A percentile compares a stretch with the other conserved stretches of the same genome.
Conservation (phyloP, 768 basidiomycete genomes). For the Fomitopsis serialis region DNA sequence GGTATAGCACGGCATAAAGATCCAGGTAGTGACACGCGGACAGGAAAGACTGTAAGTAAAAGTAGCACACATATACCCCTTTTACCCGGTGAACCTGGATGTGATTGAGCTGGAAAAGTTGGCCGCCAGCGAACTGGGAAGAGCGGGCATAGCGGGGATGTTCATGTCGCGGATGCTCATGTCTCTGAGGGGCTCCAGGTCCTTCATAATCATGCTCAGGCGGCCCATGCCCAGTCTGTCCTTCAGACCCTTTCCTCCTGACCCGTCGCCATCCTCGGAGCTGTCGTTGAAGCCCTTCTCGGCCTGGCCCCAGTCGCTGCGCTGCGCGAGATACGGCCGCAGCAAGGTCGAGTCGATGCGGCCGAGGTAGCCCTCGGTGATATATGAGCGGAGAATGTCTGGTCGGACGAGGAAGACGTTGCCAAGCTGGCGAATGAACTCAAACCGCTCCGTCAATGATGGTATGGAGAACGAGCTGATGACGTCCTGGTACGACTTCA, state of each 20-base stretch:
- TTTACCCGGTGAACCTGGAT: background rate
- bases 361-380: constrained; percentile 90
- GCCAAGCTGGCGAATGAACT: constrained; percentile 95
- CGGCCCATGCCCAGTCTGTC: constrained; percentile 60
- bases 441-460: constrained; percentile 88
- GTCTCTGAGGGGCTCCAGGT: constrained; percentile 70
- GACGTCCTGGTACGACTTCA: constrained; percentile 93
- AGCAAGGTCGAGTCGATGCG: constrained; percentile 84
- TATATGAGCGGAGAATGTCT: constrained; percentile 92
- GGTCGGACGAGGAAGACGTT: constrained; percentile 96
- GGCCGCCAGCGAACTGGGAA: constrained; percentile 43
- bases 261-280: constrained; percentile 30
- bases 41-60: background rate
- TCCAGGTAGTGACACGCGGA: background rate
- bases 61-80: background rate
- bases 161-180: constrained; percentile 28
- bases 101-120: background rate
- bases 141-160: constrained; percentile 55
- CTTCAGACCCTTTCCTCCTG: constrained; percentile 52
- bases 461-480: constrained; percentile 80
- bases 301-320: constrained; percentile 88
- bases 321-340: constrained; percentile 84
- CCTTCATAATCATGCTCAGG: constrained; percentile 84
- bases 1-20: background rate
- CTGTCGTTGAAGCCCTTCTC: constrained; percentile 73